phyloP scores from a whole-genome alignment of 108 stramenopile genomes.

The Cylindrotheca fusiformis region DNA sequence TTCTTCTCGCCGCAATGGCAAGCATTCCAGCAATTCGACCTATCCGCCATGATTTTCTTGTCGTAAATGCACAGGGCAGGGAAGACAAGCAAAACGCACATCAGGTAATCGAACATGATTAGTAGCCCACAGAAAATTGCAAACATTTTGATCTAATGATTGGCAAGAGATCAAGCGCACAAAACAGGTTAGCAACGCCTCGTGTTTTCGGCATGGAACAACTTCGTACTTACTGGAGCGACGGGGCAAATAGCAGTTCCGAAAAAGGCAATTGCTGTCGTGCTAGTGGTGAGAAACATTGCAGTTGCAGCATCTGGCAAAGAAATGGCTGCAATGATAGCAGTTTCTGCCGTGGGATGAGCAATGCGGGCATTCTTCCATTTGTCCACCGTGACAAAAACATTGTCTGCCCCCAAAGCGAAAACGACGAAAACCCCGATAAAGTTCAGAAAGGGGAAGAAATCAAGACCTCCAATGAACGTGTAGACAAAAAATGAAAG shows the following conservation, averaged over 20 bases:
- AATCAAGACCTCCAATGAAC: constrained; percentile 40
- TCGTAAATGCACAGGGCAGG: constrained; percentile 64
- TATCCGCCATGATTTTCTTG: background rate
- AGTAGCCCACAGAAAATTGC: constrained; percentile 62
- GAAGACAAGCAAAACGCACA: constrained; percentile 45
- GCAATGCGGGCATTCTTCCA: constrained; percentile 50
- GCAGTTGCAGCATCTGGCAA: constrained; percentile 54
- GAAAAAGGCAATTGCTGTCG: constrained; percentile 61
- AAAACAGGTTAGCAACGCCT: background rate
- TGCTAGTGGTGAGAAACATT: constrained; percentile 54
- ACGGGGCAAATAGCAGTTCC: constrained; percentile 51
- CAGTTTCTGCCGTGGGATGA: constrained; percentile 28
- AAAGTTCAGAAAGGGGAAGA: constrained; percentile 67
- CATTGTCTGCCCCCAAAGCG: constrained; percentile 59
- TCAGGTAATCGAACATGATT: constrained; percentile 51
- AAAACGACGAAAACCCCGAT: constrained; percentile 60
- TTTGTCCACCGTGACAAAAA: constrained; percentile 56
- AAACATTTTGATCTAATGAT: constrained; percentile 37
- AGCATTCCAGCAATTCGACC: constrained; percentile 10
- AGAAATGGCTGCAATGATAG: constrained; percentile 43
- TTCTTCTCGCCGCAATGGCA: constrained; percentile 14
- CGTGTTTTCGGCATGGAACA: background rate
- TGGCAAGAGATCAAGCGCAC: no score
- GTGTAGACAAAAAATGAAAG: constrained; percentile 56
- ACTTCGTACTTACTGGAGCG: constrained; percentile 28